Evolutionary conservation across 1,139 yeast genomes (phyloP), one percentile per base, ranked within the genome.

Genomic region (Pichia sp.): DNA sequence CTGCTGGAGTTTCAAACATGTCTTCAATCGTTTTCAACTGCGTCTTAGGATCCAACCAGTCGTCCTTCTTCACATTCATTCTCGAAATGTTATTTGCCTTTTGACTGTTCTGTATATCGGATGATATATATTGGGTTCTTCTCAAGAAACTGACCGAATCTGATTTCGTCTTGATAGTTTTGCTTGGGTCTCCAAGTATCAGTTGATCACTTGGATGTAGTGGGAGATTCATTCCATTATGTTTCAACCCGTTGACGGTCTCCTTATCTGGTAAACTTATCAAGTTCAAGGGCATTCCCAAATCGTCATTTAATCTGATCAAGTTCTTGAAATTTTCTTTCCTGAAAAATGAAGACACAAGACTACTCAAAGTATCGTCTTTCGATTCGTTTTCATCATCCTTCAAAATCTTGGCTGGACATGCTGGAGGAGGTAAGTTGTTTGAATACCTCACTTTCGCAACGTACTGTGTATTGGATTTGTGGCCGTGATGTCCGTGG

Each of bases 341-440:
- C 60, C 91, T 80, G 64, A 89, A 87, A 55, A 91, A 75, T 12
- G 95, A 83, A 4, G 91, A 78, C 62, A 93, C 73, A 59, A 89
- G 76, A 55, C 82, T 77, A 16, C 55, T 59, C 4, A 71, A 77
- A 68, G 53, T 61, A 7, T 49, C 43, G n/a, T 56, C 56, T 6
- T 58, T 56, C 1, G 60, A 48, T 61, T 81, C 78, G 1, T 38
- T 33, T 54, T 84, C 79, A 56, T 80, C 78, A 47, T 59, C 60
- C 55, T 84, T 80, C 56, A 93, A 71, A 57, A 91, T 77, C 70
- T 88, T 90, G 29, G 99, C 98, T 53, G 96, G 91, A 60, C 95
- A 78, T 29, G 95, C 88, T 10, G 99, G 98, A 2, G 97, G 93
- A 16, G 99, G 99, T 38, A 93, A 75, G 65, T 84, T 88, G 68